Percentiles rank a stretch among this genome's conserved stretches.
These are phyloP conservation scores for Umbilicaria muhlenbergii DNA, from an alignment of 495 filamentous ascomycete species.

Conservation along the genomic window DNA sequence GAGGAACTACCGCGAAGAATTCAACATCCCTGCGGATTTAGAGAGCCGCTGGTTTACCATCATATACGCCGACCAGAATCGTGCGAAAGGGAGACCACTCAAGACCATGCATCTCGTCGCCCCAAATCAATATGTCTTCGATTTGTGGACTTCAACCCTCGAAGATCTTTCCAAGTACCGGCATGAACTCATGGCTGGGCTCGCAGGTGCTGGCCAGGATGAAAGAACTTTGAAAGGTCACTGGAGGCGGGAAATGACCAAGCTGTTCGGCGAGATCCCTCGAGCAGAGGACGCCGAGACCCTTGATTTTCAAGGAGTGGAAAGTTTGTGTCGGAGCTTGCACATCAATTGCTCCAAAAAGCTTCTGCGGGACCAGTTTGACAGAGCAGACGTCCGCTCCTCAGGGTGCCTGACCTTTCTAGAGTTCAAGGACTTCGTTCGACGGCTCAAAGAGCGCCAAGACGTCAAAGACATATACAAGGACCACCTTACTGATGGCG, in stretches of 20 bases:
- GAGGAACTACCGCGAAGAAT: slow-evolving; percentile 76
- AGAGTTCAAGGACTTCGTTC: slow-evolving; percentile 71
- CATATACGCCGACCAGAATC: slow-evolving; percentile 54
- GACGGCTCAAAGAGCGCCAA: slow-evolving; percentile 62
- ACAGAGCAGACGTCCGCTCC: slow-evolving; percentile 46
- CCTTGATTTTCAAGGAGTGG: slow-evolving; percentile 61
- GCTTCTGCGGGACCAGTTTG: slow-evolving; percentile 60
- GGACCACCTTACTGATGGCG: slow-evolving; percentile 26
- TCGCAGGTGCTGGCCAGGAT: slow-evolving; percentile 55
- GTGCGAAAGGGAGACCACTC: slow-evolving; percentile 47
- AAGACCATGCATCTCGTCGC: slow-evolving; percentile 80
- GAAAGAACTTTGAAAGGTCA: slow-evolving; percentile 66
- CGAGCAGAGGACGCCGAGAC: slow-evolving; percentile 45
- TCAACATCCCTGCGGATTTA: slow-evolving; percentile 42
- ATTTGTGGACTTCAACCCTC: slow-evolving; percentile 67
- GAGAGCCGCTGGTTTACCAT: slow-evolving; percentile 76
- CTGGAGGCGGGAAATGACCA: slow-evolving; percentile 77
- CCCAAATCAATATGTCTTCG: slow-evolving; percentile 47
- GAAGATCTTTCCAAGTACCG: slow-evolving; percentile 67
- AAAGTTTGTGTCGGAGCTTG: slow-evolving; percentile 67
- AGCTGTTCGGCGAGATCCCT: slow-evolving; percentile 38
- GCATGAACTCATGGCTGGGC: slow-evolving; percentile 72
- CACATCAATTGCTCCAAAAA: slow-evolving; percentile 76
- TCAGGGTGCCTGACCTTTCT: slow-evolving; percentile 51
- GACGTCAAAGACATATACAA: slow-evolving; percentile 63